Conservation (phyloP, 2,329 filamentous ascomycete genomes). For the Moelleriella libera region DNA sequence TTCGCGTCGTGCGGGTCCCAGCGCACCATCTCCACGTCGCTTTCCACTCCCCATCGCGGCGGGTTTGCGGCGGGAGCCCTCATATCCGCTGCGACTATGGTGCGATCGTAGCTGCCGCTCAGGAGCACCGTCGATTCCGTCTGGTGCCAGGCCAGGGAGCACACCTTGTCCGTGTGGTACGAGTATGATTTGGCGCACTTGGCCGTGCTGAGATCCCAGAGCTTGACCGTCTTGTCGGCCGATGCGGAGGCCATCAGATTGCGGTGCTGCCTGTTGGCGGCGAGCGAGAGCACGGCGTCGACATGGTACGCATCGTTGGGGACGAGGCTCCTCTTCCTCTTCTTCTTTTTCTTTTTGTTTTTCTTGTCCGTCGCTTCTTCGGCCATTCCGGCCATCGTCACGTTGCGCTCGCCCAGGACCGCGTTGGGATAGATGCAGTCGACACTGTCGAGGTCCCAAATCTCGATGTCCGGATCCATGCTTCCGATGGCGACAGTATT, state of each 20-base stretch:
- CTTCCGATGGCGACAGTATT: slow-evolving; percentile 95
- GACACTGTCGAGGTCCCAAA: slow-evolving; percentile 92
- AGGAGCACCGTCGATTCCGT: slow-evolving; percentile 76
- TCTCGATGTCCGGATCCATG: slow-evolving; percentile 96
- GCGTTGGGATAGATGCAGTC: slow-evolving; percentile 98
- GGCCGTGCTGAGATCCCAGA: slow-evolving; percentile 89
- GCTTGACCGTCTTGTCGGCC: slow-evolving; percentile 91
- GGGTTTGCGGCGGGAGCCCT: slow-evolving; percentile 71
- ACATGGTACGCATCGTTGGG: slow-evolving; percentile 85
- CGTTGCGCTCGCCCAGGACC: slow-evolving; percentile 64
- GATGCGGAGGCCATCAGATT: slow-evolving; percentile 92
- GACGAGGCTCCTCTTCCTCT: slow-evolving; percentile 52
- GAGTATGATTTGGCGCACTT: slow-evolving; percentile 92
- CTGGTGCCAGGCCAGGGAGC: slow-evolving; percentile 86
- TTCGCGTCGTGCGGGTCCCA: slow-evolving; percentile 92
- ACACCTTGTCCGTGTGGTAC: slow-evolving; percentile 96
- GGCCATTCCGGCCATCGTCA: slow-evolving; percentile 27
- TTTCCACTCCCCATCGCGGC: slow-evolving; percentile 84
- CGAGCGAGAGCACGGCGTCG: slow-evolving; percentile 80
- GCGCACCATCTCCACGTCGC: slow-evolving; percentile 80
- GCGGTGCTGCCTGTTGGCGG: slow-evolving; percentile 83
- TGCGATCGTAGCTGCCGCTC: slow-evolving; percentile 90
- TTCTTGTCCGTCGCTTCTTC: slow-evolving; percentile 10
- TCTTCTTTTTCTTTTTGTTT: slow-evolving; percentile 78
- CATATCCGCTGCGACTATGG: slow-evolving; percentile 92